Base-by-base conservation (phyloP, 2,329 filamentous ascomycete genomes). In the Fusarium neocosmosporiellum region DNA sequence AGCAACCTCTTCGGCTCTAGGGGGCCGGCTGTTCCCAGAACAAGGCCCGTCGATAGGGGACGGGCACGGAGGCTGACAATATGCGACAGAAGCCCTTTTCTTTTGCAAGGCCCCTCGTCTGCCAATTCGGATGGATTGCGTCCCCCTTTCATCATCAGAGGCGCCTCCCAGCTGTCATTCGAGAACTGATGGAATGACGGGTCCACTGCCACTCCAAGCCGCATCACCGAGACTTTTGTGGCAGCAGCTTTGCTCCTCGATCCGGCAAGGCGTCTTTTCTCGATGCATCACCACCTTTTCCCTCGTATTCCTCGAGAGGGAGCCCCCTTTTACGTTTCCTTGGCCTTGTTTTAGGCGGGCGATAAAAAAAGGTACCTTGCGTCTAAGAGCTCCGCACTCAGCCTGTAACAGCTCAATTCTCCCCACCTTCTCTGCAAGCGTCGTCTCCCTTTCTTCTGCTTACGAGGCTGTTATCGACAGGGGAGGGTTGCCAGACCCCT, bases 181-280 rank as follows among this genome's bases (percentile, higher is more conserved):
- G 50, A 67, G 62, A 73, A 31, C 33, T 57, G 53, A 39, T 68
- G 70, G 71, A 77, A 75, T 77, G 75, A 57, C 55, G 67, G 65
- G 66, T 70, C 69, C 54, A 65, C 63, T 53, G 48, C 14, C 39
- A 41, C 31, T 37, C 8, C 68, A 75, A 70, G 63, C 62, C 65
- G 74, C 66, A 37, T n/a, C 22, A 1, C 29, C n/a, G 41, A 59
- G 37, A 20, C 41, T 57, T 70, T 73, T 34, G 16, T 14, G 59
- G 43, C 29, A 63, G 58, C 53, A 64, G 66, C 63, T 60, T 46
- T 16, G 57, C 37, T 31, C 46, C 67, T 73, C 13, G 22, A 74
- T 59, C 54, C 31, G 73, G 58, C 41, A 66, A 70, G 69, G 73
- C 57, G 63, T 33, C 63, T 46, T 62, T 68, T 71, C 67, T 71